Conservation (phyloP, 2,329 filamentous ascomycete genomes). For the Cryoendolithus antarcticus region DNA sequence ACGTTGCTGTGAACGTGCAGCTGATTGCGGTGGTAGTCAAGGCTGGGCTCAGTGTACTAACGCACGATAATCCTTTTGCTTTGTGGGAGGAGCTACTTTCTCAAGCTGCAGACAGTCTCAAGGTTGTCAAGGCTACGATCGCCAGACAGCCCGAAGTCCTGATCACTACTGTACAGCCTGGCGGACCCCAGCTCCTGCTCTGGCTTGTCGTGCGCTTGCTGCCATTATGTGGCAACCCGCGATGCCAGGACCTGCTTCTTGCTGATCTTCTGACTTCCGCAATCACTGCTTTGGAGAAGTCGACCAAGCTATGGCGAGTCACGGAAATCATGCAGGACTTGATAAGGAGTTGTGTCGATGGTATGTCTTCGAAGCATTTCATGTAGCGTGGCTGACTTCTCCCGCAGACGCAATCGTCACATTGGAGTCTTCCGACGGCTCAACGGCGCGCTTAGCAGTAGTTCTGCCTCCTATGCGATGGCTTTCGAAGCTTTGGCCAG, state of each 20-base stretch:
- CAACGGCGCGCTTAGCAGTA: conserved; percentile 14
- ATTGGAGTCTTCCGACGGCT: conserved; percentile 23
- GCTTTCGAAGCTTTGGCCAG: conserved; percentile 26
- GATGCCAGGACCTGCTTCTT: conserved; percentile 29
- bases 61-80: conserved; percentile 57
- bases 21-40: conserved; percentile 74
- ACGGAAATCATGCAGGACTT: conserved; percentile 23
- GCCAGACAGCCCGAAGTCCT: conserved; percentile 63
- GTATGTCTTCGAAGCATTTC: conserved; percentile 17
- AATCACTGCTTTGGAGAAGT: conserved; percentile 24
- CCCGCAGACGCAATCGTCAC: conserved; percentile 33
- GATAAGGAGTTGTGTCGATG: conserved; percentile 29
- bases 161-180: conserved; percentile 21
- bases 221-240: conserved; percentile 31
- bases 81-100: conserved; percentile 41
- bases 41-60: conserved; percentile 60
- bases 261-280: conserved; percentile 27
- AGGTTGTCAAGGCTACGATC: conserved; percentile 64
- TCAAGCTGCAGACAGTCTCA: conserved; percentile 59
- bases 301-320: conserved; percentile 24
- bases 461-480: conserved; percentile 28
- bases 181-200: conserved; percentile 38
- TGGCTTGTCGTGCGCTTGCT: conserved; percentile 44
- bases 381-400: conserved; percentile 12
- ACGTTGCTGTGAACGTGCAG: conserved; percentile 67